phyloP scores from a whole-genome alignment of 768 basidiomycete species.

The Boletus subparvulus region DNA sequence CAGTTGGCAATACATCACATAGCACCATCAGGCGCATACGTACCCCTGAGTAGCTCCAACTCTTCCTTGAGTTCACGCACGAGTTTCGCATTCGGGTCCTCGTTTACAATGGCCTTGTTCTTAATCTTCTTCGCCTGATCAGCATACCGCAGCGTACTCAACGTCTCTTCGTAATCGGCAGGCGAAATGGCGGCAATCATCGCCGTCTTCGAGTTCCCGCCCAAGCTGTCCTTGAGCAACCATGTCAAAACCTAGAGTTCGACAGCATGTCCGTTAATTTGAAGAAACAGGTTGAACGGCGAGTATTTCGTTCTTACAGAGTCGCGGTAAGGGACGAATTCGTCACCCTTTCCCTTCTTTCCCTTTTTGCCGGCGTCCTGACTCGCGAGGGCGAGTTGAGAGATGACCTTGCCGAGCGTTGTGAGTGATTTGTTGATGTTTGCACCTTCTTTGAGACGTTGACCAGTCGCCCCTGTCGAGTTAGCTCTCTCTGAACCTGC shows the following conservation, averaged over 20 bases:
- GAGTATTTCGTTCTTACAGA: conserved; percentile 58
- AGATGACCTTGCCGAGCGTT: conserved; percentile 97
- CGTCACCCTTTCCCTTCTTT: conserved; percentile 86
- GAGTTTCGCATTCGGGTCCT: conserved; percentile 98
- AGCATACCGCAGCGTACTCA: conserved; percentile 95
- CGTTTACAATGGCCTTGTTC: conserved; percentile 99
- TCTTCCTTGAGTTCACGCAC: conserved; percentile 99
- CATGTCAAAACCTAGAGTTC: conserved; percentile 83
- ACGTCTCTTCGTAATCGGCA: conserved; percentile 97
- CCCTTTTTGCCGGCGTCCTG: conserved; percentile 70
- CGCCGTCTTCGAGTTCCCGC: conserved; percentile 96
- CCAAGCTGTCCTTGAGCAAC: conserved; percentile 96
- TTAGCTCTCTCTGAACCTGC: conserved; percentile 97
- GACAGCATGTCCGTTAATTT: conserved; percentile 4
- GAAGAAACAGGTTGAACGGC: not conserved
- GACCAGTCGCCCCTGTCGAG: conserved; percentile 95
- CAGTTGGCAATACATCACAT: conserved; percentile 1
- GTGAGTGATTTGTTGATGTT: conserved; percentile 99
- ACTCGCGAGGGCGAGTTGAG: conserved; percentile 70
- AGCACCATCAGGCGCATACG: conserved; percentile 11
- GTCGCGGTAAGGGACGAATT: conserved; percentile 96
- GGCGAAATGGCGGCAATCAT: conserved; percentile 99
- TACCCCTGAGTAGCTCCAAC: conserved; percentile 85
- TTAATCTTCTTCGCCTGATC: conserved; percentile 99
- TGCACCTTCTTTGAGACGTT: conserved; percentile 94